Conservation (phyloP, 768 basidiomycete species). For the Pulveroboletus frians region DNA sequence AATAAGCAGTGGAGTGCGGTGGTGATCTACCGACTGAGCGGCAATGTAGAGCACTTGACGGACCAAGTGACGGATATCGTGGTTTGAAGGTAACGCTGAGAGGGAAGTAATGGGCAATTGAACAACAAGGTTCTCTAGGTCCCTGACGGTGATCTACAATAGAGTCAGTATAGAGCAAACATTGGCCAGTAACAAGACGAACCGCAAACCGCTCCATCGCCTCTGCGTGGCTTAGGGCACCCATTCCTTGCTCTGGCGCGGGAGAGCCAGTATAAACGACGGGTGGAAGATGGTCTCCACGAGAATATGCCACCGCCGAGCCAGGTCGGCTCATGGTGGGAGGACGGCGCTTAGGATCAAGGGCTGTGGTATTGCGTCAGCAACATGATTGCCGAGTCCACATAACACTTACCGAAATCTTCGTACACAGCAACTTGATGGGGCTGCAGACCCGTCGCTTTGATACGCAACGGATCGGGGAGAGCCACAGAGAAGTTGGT, state of each 20-base stretch:
- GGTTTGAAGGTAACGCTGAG: slow-evolving; percentile 68
- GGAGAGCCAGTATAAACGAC: slow-evolving; percentile 59
- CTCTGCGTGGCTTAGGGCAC: slow-evolving; percentile 66
- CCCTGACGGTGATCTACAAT: slow-evolving; percentile 34
- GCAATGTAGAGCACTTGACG: slow-evolving; percentile 80
- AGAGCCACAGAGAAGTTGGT: slow-evolving; percentile 67
- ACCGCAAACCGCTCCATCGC: slow-evolving; percentile 87
- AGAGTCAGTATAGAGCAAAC: slow-evolving; percentile 1
- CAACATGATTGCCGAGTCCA: slow-evolving; percentile 3
- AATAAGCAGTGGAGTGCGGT: slow-evolving; percentile 84
- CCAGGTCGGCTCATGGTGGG: slow-evolving; percentile 56
- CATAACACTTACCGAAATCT: slow-evolving; percentile 66
- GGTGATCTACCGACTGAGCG: slow-evolving; percentile 71
- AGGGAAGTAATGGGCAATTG: slow-evolving; percentile 73
- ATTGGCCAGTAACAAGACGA: slow-evolving; percentile 22
- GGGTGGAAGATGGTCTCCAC: slow-evolving; percentile 38
- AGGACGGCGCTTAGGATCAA: slow-evolving; percentile 53
- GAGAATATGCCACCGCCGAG: slow-evolving; percentile 66
- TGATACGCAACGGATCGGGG: slow-evolving; percentile 86
- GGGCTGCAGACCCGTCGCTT: slow-evolving; percentile 71
- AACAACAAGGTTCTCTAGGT: slow-evolving; percentile 75
- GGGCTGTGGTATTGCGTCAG: slow-evolving; percentile 30
- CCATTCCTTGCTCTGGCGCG: slow-evolving; percentile 46
- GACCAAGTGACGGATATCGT: slow-evolving; percentile 81
- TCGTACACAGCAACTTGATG: slow-evolving; percentile 90